These are phyloP conservation scores for Boletus sensibilis DNA, from an alignment of 768 basidiomycete species.

Conservation along the genomic window DNA sequence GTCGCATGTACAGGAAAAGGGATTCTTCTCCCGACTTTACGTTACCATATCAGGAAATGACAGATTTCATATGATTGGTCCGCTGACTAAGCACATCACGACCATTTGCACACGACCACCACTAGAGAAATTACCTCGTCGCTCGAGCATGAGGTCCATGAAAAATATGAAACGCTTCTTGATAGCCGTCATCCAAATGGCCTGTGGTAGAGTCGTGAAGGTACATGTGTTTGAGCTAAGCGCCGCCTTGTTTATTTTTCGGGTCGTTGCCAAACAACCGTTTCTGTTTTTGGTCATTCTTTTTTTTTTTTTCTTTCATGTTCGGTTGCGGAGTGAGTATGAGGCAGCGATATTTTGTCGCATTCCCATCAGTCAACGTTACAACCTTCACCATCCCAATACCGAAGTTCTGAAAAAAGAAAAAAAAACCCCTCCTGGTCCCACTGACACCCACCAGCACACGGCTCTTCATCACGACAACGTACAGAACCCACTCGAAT, in stretches of 20 bases:
- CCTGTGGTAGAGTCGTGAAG: background rate
- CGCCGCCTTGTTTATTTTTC: slow-evolving; percentile 5
- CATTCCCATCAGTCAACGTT: background rate
- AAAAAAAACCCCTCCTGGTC: background rate
- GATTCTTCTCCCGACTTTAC: background rate
- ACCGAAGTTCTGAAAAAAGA: background rate
- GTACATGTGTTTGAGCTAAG: too few species aligned
- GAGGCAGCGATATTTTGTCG: background rate
- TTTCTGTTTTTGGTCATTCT: slow-evolving; percentile 2
- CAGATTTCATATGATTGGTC: slow-evolving; percentile 30
- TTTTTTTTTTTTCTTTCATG: background rate
- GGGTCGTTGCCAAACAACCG: slow-evolving; percentile 20
- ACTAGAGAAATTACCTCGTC: too few species aligned
- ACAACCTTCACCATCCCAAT: too few species aligned
- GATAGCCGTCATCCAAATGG: background rate
- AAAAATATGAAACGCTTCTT: background rate
- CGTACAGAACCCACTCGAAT: background rate
- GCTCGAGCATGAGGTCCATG: too few species aligned
- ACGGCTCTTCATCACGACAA: too few species aligned
- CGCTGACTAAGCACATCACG: slow-evolving; percentile 25
- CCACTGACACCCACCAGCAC: background rate
- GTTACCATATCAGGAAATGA: slow-evolving; percentile 19
- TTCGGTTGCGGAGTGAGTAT: too few species aligned
- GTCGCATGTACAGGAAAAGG: slow-evolving; percentile 12
- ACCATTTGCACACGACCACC: slow-evolving; percentile 17